phyloP scores from a whole-genome alignment of 1,139 yeast genomes.

The Geotrichum histeridarum region DNA sequence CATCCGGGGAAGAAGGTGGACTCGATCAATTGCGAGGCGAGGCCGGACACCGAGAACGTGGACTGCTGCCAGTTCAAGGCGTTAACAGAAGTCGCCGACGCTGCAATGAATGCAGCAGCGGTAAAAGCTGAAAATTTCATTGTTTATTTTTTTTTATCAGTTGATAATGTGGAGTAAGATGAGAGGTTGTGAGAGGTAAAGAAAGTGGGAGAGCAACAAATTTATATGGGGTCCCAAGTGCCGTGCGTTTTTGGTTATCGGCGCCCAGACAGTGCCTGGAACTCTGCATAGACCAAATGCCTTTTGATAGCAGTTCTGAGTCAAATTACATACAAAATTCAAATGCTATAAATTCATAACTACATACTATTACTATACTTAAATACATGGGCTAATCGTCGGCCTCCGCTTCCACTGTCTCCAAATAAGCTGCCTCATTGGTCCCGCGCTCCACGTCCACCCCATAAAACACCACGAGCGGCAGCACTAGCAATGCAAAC shows the following conservation, averaged over 20 bases:
- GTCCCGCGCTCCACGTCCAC: constrained; percentile 56
- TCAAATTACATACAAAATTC: neutral
- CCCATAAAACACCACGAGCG: constrained; percentile 47
- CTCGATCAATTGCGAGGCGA: constrained; percentile 6
- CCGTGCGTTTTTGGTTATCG: no score
- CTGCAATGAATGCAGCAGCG: neutral
- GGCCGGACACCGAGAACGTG: neutral
- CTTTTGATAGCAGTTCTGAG: neutral
- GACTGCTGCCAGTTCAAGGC: constrained; percentile 2
- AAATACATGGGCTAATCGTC: neutral
- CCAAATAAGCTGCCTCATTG: constrained; percentile 32
- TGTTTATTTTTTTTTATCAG: neutral
- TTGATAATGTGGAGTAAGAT: no score
- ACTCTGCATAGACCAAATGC: no score
- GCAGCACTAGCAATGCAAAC: constrained; percentile 45
- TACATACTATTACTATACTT: neutral
- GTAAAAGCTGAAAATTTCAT: constrained; percentile 8
- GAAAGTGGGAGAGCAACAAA: neutral
- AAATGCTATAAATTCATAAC: neutral
- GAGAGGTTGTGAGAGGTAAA: neutral
- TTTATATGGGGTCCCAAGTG: neutral
- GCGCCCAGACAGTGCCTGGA: no score
- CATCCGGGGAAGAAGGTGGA: neutral
- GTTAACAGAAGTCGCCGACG: neutral
- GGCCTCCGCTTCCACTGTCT: constrained; percentile 19